Base-by-base conservation (phyloP, 257 asterid genomes). In the Fraxinus excelsior region DNA sequence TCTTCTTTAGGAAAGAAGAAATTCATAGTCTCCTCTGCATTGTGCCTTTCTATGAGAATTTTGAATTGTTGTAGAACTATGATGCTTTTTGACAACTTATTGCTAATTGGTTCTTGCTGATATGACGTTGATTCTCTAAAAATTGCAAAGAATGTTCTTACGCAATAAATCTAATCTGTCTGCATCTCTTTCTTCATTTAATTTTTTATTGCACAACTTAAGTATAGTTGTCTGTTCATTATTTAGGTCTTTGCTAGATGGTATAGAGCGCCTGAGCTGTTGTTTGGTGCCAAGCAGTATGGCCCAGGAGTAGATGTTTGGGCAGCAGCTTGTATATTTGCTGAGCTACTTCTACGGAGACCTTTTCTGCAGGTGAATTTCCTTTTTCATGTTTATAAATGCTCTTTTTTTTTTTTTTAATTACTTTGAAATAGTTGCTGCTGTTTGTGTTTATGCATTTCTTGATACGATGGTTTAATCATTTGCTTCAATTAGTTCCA, bases 251-350 rank as follows among this genome's bases (percentile, higher is more conserved):
- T 96, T 82, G 99, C 99, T 70, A 91, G 97, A 79, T 96, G 99
- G 99, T 96, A 96, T 80, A 85, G 99, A 87, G 98, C 99, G 29
- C 99, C 99, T 18, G 99, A 96, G 87, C 86, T 96, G 78, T 84
- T 96, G 76, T 96, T 96, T 89, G 99, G 99, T 83, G 97, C 98
- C 70, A 96, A 91, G 86, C 98, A 96, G 80, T 96, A 96, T 84
- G 99, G 99, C 74, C 91, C 98, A 7, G 97, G 97, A 25, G 98
- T 96, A 66, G 99, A 96, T 74, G 93, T 96, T 26, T 96, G 99
- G 99, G 99, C 99, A 69, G 97, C 98, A 26, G 99, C 99, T 44
- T 96, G 99, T 87, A 96, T 96, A 85, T 91, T 96, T 86, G 98
- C 99, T 76, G 99, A 96, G 74, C 96, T 96, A 72, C 92, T 96